Evolutionary conservation across 2,329 filamentous ascomycete genomes (phyloP).

Genomic region (Arachnomyces sp.): DNA sequence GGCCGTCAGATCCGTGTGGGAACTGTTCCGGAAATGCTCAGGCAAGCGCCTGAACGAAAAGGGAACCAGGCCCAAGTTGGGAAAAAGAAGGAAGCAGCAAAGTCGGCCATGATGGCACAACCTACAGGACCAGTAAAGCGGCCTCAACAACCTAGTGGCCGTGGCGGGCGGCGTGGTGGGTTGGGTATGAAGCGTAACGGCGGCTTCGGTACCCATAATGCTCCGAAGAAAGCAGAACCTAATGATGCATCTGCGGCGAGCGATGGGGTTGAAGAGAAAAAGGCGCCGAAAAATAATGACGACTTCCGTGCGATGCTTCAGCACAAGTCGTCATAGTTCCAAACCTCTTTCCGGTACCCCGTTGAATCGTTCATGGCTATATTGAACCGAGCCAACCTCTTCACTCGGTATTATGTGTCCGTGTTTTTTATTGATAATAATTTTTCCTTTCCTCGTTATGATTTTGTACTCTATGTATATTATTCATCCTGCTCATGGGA

Average conservation of each 20-base stretch:
- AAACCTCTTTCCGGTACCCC: no score
- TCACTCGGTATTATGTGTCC: no score
- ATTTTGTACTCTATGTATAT: no score
- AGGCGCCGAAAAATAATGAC: slow-evolving; percentile 47
- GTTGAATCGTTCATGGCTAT: no score
- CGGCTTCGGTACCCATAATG: slow-evolving; percentile 7
- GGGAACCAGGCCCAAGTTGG: slow-evolving; percentile 31
- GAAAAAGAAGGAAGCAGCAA: slow-evolving; percentile 26
- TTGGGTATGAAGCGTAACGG: slow-evolving; percentile 42
- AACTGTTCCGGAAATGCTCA: slow-evolving; percentile 45
- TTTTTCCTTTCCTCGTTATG: no score
- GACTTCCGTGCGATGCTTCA: slow-evolving; percentile 51
- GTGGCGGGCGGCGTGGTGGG: slow-evolving; percentile 40
- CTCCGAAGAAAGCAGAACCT: slow-evolving; percentile 6
- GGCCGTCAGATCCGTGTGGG: slow-evolving; percentile 41
- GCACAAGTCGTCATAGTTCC: slow-evolving; percentile 8
- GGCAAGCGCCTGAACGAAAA: slow-evolving; percentile 34
- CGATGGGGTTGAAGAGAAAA: slow-evolving; percentile 15
- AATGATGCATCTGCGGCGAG: slow-evolving; percentile 15
- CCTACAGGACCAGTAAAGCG: slow-evolving; percentile 35
- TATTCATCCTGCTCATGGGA: no score
- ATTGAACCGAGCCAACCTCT: no score
- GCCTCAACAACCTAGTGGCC: slow-evolving; percentile 37
- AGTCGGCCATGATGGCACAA: slow-evolving; percentile 18
- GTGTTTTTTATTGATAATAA: no score